Conservation (phyloP, 2,329 filamentous ascomycete genomes). For the Talaromyces sp. region DNA sequence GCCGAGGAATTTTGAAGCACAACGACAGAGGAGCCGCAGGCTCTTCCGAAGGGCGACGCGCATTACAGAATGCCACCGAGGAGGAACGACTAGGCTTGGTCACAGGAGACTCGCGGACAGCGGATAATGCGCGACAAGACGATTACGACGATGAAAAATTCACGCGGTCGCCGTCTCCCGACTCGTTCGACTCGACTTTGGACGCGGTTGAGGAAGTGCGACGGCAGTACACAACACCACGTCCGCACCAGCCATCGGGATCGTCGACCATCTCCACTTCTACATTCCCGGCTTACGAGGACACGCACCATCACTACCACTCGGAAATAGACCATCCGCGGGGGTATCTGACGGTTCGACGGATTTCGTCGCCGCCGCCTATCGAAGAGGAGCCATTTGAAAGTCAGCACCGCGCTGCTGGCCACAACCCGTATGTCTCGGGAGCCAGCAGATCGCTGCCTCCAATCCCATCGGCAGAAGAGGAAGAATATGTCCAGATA, state of each 20-base stretch:
- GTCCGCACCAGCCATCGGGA: constrained; percentile 17
- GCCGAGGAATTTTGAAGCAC: constrained; percentile 38
- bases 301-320: constrained; percentile 19
- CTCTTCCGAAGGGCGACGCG: constrained; percentile 17
- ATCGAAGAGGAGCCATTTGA: neutral
- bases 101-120: constrained; percentile 56
- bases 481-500: neutral
- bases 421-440: neutral
- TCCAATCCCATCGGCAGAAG: constrained; percentile 4
- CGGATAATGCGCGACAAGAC: constrained; percentile 12
- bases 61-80: constrained; percentile 59
- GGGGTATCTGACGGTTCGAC: constrained; percentile 11
- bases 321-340: constrained; percentile 7
- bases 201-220: constrained; percentile 16
- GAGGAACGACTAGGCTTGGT: constrained; percentile 80
- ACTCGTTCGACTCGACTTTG: constrained; percentile 14
- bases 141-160: constrained; percentile 24
- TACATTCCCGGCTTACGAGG: constrained; percentile 23
- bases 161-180: constrained; percentile 18
- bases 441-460: constrained; percentile 17
- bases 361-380: constrained; percentile 7
- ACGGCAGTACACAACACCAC: constrained; percentile 14
- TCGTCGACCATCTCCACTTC: constrained; percentile 11
- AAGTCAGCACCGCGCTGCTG: neutral
- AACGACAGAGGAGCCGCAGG: constrained; percentile 29